Evolutionary conservation across 139 green algal species (phyloP).

Genomic region (Astrephomene gubernaculifera): DNA sequence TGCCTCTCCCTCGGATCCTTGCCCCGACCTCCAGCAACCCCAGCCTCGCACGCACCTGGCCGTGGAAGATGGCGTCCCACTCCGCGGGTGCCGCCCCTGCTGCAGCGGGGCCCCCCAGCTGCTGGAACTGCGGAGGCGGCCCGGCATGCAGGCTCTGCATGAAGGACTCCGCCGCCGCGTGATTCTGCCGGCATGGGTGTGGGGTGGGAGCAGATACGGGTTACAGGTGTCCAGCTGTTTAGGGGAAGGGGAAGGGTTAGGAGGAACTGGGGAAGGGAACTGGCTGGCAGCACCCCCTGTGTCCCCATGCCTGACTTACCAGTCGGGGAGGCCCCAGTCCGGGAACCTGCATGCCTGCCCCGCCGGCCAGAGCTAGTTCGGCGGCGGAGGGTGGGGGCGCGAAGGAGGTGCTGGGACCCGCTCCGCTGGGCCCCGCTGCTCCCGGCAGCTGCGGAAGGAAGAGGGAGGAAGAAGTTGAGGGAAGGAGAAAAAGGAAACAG

Average conservation of each 20-base stretch:
- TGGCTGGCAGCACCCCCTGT: not conserved
- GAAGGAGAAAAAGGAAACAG: too few species aligned
- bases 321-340: slow-evolving; percentile 25
- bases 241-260: not conserved
- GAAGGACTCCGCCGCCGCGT: slow-evolving; percentile 11
- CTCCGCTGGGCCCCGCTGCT: not conserved
- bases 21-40: too few species aligned
- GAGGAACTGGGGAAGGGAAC: too few species aligned
- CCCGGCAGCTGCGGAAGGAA: slow-evolving; percentile 45
- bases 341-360: slow-evolving; percentile 26
- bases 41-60: slow-evolving; percentile 17
- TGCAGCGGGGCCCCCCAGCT: not conserved
- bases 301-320: not conserved
- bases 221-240: not conserved
- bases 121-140: not conserved
- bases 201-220: not conserved
- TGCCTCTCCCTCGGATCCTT: too few species aligned
- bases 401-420: slow-evolving; percentile 26
- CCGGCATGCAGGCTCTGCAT: not conserved
- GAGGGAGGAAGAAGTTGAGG: not conserved
- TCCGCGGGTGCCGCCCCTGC: slow-evolving; percentile 18
- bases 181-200: not conserved
- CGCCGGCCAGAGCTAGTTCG: slow-evolving; percentile 27
- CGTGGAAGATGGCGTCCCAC: slow-evolving; percentile 47
- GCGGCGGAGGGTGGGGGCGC: not conserved